Evolutionary conservation across 2,329 filamentous ascomycete species (phyloP).

Genomic region (Emericellopsis cladophorae): DNA sequence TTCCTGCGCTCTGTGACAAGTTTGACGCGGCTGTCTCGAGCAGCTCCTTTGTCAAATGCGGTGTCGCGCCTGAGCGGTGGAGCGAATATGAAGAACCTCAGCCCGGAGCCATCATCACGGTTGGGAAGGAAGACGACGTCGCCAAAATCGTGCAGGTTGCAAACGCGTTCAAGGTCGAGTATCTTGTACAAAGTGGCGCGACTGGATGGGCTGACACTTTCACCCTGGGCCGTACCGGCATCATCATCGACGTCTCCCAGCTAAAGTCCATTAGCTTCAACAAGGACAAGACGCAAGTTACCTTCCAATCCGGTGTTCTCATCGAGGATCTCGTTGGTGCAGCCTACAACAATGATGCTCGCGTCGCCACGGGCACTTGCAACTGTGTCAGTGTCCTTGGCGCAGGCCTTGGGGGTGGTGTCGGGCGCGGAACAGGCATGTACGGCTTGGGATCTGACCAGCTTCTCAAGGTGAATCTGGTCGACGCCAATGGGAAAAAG

Average conservation of each 20-base stretch:
- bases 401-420: background rate
- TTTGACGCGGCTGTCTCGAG: background rate
- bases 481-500: conserved; percentile 30
- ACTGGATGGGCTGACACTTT: background rate
- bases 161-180: background rate
- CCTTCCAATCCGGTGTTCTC: background rate
- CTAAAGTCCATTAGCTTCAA: background rate
- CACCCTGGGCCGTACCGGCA: background rate
- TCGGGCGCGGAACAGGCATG: background rate
- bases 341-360: background rate
- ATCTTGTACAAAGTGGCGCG: background rate
- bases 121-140: background rate
- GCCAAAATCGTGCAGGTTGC: background rate
- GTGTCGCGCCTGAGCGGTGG: background rate
- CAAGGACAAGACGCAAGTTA: background rate
- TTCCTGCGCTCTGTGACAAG: background rate
- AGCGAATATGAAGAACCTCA: background rate
- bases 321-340: background rate
- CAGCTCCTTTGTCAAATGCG: background rate
- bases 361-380: background rate
- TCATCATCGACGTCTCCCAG: background rate
- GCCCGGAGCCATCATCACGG: background rate
- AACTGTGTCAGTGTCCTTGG: background rate
- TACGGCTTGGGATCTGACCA: conserved; percentile 2
- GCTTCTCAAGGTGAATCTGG: conserved; percentile 9